Evolutionary conservation across 352 stramenopile genomes (phyloP).

Genomic region (Globisporangium nagaii): DNA sequence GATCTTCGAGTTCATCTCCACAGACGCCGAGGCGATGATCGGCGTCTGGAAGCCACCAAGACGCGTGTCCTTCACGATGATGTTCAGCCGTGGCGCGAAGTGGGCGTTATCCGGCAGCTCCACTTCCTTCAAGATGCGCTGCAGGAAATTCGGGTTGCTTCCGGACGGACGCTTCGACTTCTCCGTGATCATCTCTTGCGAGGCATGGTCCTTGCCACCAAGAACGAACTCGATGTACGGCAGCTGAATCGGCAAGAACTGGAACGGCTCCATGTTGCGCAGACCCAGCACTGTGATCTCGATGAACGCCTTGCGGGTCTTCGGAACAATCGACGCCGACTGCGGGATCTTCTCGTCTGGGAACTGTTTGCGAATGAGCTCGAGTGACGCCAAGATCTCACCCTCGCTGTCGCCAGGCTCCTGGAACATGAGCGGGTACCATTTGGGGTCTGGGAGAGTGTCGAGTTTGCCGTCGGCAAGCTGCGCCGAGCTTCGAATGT

Average conservation of each 20-base stretch:
- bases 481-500: slow-evolving; percentile 61
- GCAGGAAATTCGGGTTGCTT: slow-evolving; percentile 86
- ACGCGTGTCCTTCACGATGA: slow-evolving; percentile 87
- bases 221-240: slow-evolving; percentile 88
- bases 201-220: slow-evolving; percentile 70
- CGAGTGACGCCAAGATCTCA: slow-evolving; percentile 68
- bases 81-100: slow-evolving; percentile 86
- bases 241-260: slow-evolving; percentile 86
- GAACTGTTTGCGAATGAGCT: slow-evolving; percentile 68
- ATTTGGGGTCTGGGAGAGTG: slow-evolving; percentile 60
- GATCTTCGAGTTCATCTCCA: slow-evolving; percentile 83
- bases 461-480: slow-evolving; percentile 33
- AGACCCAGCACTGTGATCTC: slow-evolving; percentile 85
- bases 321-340: slow-evolving; percentile 47
- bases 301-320: slow-evolving; percentile 66
- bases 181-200: slow-evolving; percentile 85
- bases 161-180: slow-evolving; percentile 76
- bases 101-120: slow-evolving; percentile 84
- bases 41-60: slow-evolving; percentile 83
- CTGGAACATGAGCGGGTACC: slow-evolving; percentile 74
- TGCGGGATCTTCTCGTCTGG: slow-evolving; percentile 56
- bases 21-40: slow-evolving; percentile 77
- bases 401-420: slow-evolving; percentile 77
- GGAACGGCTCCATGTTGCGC: slow-evolving; percentile 84
- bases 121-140: slow-evolving; percentile 86